Percentiles rank a stretch among this genome's conserved stretches.
Evolutionary conservation across 2,329 filamentous ascomycete species (phyloP).

Genomic region (Trichoderma aggressivum): DNA sequence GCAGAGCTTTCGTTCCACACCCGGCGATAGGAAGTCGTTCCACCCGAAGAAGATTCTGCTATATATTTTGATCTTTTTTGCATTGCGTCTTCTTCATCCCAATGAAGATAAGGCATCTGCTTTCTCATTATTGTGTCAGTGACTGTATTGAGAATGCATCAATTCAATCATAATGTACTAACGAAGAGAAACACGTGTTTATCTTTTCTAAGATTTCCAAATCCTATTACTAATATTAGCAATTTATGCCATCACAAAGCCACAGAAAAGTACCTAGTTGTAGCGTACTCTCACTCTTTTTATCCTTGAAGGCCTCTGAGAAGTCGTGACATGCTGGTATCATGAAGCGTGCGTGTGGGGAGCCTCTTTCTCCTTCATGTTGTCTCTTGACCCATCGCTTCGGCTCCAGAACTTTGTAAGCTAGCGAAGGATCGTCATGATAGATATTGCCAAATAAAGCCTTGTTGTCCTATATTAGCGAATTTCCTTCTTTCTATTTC

Average conservation of each 20-base stretch:
- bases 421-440: not conserved
- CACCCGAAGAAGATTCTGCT: not conserved
- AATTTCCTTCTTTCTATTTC: not conserved
- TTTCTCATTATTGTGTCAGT: not conserved
- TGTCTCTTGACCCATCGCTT: not conserved
- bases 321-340: not conserved
- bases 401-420: not conserved
- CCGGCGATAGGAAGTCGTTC: too few relatives aligned
- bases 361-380: not conserved
- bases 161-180: not conserved
- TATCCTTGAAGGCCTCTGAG: not conserved
- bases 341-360: not conserved
- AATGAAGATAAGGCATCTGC: not conserved
- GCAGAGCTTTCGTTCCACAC: too few relatives aligned
- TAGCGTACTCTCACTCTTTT: not conserved
- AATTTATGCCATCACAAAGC: not conserved
- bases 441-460: not conserved
- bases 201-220: not conserved
- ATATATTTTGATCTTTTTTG: not conserved
- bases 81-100: not conserved
- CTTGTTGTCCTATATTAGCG: not conserved
- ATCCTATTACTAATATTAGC: not conserved
- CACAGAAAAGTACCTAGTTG: accelerated
- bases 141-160: not conserved
- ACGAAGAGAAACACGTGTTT: not conserved